Evolutionary conservation across 1,284 basidiomycete species (phyloP).

Genomic region (Moesziomyces parantarcticus): DNA sequence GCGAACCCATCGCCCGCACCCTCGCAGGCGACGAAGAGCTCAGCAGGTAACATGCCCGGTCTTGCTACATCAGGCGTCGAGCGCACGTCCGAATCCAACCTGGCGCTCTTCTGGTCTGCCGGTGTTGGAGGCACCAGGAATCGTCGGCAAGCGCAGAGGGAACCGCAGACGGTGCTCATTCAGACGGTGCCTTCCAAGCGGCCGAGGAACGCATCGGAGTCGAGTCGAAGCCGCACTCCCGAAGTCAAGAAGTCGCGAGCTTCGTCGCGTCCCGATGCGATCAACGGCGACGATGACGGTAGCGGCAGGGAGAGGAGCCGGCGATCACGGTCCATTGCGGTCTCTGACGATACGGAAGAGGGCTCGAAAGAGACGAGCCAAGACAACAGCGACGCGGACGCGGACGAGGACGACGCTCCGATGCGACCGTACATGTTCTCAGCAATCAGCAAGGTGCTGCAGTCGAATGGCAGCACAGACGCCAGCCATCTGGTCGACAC

Average conservation of each 20-base stretch:
- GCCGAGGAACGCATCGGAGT: constrained; percentile 29
- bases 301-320: constrained; percentile 31
- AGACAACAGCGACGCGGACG: constrained; percentile 36
- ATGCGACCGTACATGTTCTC: constrained; percentile 45
- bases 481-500: constrained; percentile 6
- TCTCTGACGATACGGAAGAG: constrained; percentile 22
- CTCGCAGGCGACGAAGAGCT: constrained; percentile 14
- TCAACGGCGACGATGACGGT: constrained; percentile 29
- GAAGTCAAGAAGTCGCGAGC: constrained; percentile 41
- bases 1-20: constrained; percentile 12
- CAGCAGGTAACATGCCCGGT: constrained; percentile 37
- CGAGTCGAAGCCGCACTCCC: constrained; percentile 44
- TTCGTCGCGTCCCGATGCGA: constrained; percentile 3
- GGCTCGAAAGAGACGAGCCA: constrained; percentile 27
- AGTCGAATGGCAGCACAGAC: constrained; percentile 28
- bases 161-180: constrained; percentile 39
- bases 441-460: constrained; percentile 42
- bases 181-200: constrained; percentile 31
- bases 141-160: constrained; percentile 54
- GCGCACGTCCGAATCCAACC: constrained; percentile 65
- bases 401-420: constrained; percentile 23
- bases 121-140: constrained; percentile 61
- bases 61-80: constrained; percentile 64
- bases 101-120: constrained; percentile 66
- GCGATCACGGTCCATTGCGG: constrained; percentile 29